Percentiles rank a stretch among this genome's conserved stretches.
Evolutionary conservation across 2,329 filamentous ascomycete species (phyloP).

Genomic region (Thelonectria blattea): DNA sequence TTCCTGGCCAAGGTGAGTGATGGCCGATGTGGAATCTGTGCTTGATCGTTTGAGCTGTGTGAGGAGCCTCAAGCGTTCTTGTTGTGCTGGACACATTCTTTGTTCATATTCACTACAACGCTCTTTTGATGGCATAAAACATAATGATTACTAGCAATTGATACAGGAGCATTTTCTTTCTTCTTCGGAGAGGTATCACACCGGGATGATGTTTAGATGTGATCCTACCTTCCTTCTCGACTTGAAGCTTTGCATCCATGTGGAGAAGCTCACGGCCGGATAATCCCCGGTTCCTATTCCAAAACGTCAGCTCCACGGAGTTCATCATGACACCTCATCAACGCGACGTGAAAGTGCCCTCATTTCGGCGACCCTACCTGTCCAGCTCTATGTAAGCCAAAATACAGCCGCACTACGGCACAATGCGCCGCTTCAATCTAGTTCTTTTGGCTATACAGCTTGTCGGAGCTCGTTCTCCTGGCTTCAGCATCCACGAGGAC

Average conservation of each 20-base stretch:
- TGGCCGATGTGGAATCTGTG: neutral
- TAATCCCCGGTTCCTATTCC: conserved; percentile 30
- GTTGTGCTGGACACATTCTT: too few species aligned
- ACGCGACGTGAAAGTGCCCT: conserved; percentile 27
- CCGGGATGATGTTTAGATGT: too few species aligned
- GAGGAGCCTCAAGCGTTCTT: neutral
- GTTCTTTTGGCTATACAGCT: conserved; percentile 55
- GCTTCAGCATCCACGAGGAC: conserved; percentile 89
- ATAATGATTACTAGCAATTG: too few species aligned
- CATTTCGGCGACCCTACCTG: conserved; percentile 15
- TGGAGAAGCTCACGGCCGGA: conserved; percentile 25
- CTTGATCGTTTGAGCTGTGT: neutral
- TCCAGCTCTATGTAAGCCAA: conserved; percentile 39
- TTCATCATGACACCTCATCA: conserved; percentile 43
- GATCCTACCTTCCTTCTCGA: neutral
- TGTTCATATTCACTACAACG: too few species aligned
- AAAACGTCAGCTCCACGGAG: conserved; percentile 30
- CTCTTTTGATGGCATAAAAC: too few species aligned
- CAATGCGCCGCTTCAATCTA: conserved; percentile 59
- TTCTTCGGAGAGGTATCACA: too few species aligned
- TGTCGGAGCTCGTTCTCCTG: conserved; percentile 54
- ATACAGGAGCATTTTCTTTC: too few species aligned
- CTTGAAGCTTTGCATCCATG: conserved; percentile 1
- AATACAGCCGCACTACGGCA: conserved; percentile 35
- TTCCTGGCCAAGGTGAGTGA: conserved; percentile 13